These are phyloP conservation scores for Lactarius pseudohatsudake DNA, from an alignment of 768 basidiomycete species.

Conservation along the genomic window DNA sequence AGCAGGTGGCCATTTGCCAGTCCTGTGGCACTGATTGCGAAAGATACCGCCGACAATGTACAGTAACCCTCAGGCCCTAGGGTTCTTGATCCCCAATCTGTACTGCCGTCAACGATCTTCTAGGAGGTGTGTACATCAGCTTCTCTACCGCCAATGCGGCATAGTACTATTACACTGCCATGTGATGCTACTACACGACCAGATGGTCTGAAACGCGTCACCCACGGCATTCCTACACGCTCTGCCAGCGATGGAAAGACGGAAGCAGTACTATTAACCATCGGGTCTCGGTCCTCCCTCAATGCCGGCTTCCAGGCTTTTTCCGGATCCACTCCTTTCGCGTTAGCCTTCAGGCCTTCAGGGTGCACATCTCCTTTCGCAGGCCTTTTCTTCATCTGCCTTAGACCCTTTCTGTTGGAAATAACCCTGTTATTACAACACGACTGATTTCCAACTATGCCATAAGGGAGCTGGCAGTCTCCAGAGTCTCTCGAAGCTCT, in stretches of 20 bases:
- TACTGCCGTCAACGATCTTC: not conserved
- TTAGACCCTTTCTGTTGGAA: conserved; percentile 39
- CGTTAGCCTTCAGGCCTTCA: conserved; percentile 5
- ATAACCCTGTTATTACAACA: not conserved
- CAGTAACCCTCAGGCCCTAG: not conserved
- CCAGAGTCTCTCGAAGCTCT: conserved; percentile 43
- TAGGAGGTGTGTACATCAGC: not conserved
- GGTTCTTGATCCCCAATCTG: not conserved
- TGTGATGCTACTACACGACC: not conserved
- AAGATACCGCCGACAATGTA: not conserved
- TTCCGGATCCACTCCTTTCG: not conserved
- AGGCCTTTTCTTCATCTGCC: conserved; percentile 3
- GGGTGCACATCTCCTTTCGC: not conserved
- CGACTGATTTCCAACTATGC: not conserved
- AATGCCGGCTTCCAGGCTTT: not conserved
- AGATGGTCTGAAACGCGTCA: not conserved
- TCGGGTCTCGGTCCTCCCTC: not conserved
- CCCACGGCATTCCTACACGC: not conserved
- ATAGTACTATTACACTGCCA: not conserved
- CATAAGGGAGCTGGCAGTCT: conserved; percentile 24
- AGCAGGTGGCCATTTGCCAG: not conserved
- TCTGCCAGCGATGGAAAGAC: not conserved
- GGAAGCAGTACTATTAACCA: not conserved
- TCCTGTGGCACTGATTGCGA: conserved; percentile 1
- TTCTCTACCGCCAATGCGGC: not conserved